phyloP scores from a whole-genome alignment of 2,329 filamentous ascomycete species.

The Fusarium sp. region DNA sequence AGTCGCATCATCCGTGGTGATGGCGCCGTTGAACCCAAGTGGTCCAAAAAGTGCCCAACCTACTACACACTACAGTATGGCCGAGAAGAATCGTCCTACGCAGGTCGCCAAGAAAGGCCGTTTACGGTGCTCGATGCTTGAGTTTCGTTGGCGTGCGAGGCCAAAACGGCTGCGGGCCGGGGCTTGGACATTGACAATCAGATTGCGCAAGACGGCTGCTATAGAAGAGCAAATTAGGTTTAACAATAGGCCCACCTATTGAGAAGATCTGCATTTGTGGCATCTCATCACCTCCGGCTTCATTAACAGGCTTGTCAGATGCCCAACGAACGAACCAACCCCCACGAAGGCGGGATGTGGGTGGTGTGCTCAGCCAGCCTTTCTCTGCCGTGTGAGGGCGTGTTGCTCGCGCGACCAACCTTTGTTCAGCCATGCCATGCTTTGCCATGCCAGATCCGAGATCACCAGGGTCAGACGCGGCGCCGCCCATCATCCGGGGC shows the following conservation, averaged over 20 bases:
- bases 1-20: neutral
- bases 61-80: neutral
- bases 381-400: conserved; percentile 9
- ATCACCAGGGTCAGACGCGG: neutral
- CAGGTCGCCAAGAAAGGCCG: conserved; percentile 15
- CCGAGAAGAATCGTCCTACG: conserved; percentile 8
- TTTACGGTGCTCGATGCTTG: conserved; percentile 3
- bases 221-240: neutral
- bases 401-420: conserved; percentile 9
- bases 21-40: conserved; percentile 6
- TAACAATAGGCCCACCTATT: conserved; percentile 13
- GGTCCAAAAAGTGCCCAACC: neutral
- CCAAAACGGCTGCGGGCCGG: conserved; percentile 24
- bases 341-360: conserved; percentile 24
- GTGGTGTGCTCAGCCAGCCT: conserved; percentile 4
- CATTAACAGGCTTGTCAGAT: neutral
- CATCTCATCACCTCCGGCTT: neutral
- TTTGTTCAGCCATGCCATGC: conserved; percentile 5
- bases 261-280: conserved; percentile 1
- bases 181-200: conserved; percentile 3
- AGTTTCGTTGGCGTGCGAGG: neutral
- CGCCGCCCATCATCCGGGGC: conserved; percentile 9
- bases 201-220: neutral
- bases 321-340: neutral
- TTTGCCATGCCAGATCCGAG: conserved; percentile 14